Conservation (phyloP, 805 yeast species). For the Wickerhamiella brachini region DNA sequence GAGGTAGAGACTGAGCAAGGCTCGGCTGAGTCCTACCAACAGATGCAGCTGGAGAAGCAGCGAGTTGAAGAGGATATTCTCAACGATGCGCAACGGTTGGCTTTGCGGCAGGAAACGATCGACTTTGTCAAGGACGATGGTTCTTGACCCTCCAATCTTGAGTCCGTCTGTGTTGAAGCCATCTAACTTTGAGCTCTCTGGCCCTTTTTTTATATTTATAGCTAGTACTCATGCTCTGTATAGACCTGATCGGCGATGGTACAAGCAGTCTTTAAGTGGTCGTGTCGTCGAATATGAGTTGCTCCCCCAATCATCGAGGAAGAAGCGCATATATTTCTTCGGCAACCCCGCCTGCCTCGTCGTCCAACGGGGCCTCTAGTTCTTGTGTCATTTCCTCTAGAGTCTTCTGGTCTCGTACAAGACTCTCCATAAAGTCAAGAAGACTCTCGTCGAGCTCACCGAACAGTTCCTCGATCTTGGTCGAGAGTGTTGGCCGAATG, state of each 20-base stretch:
- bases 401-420: constrained; percentile 15
- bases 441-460: constrained; percentile 24
- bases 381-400: constrained; percentile 19
- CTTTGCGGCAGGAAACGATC: not conserved
- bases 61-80: constrained; percentile 22
- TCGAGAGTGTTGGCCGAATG: constrained; percentile 15
- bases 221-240: too few relatives aligned
- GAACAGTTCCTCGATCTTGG: constrained; percentile 19
- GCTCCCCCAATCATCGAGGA: not conserved
- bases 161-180: too few relatives aligned
- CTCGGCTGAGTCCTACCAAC: constrained; percentile 53
- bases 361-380: constrained; percentile 29
- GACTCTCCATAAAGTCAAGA: constrained; percentile 20
- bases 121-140: not conserved
- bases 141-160: too few relatives aligned
- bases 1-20: constrained; percentile 63
- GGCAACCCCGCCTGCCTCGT: constrained; percentile 25
- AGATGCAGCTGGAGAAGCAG: constrained; percentile 53
- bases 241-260: too few relatives aligned
- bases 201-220: too few relatives aligned
- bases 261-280: too few relatives aligned
- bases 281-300: too few relatives aligned
- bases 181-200: too few relatives aligned
- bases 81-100: not conserved
- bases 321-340: not conserved